Evolutionary conservation across 108 stramenopile genomes (phyloP), one percentile per base, ranked within the genome.

Genomic region (Schizochytrium sp.): DNA sequence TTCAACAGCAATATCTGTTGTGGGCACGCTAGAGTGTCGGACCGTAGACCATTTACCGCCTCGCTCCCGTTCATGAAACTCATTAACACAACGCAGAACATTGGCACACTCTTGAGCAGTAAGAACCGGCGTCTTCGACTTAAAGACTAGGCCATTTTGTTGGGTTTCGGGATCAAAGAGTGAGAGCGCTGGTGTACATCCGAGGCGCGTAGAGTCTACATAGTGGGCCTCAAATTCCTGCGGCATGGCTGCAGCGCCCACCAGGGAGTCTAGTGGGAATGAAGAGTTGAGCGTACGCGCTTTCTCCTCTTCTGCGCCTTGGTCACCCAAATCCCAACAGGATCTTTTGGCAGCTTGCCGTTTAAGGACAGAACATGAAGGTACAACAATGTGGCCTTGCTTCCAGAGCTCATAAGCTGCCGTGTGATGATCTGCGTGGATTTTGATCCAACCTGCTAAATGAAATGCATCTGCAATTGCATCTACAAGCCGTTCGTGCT

Each of bases 1-100:
- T 60, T 89, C 76, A 1, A 89, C 76, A 45, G 89, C 89, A 2
- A 89, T 73, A 12, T 89, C 89, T 8, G 89, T 89, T 15, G 89
- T 89, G 10, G n/a, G n/a, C 38, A 89, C 89, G 44, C 72, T 58
- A 5, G 76, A 44, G 40, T 40, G 19, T 13, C 89, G 55, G 5
- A 89, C 89, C 5, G 89, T 87, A 19, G 72, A 44, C 89, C 89
- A 89, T 3, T 13, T 53, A 17, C 88, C 88, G 53, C 12, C 42
- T 19, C 47, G 64, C 38, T 3, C 2, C 4, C 28, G 38, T 7
- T 13, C 72, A 0, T 72, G 46, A 47, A 47, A 72, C 0, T 57
- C 19, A 4, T 41, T 46, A 4, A 72, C 69, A 0, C 69, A 72
- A 53, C 72, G 28, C 45, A 89, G 3, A 17, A 72, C 49, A 1